Evolutionary conservation across 257 asterid genomes (phyloP).

Genomic region (Solanum bulbocastanum): DNA sequence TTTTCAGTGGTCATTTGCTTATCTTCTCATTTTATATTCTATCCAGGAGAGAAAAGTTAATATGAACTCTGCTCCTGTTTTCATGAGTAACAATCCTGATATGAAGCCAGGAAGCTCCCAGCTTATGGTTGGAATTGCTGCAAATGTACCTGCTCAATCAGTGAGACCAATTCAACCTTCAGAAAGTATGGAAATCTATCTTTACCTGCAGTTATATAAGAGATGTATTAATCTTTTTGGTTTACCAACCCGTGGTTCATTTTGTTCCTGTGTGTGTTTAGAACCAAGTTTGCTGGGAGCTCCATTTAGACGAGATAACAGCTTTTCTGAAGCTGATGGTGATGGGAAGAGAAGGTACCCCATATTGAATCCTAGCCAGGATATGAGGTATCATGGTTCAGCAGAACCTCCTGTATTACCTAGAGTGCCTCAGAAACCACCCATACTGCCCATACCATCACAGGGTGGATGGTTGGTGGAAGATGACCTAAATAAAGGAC

Average conservation of each 20-base stretch:
- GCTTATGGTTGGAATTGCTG: slow-evolving; percentile 30
- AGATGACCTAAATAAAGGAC: slow-evolving; percentile 39
- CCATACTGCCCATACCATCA: slow-evolving; percentile 27
- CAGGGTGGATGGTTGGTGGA: slow-evolving; percentile 68
- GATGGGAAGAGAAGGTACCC: slow-evolving; percentile 23
- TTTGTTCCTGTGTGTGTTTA: slow-evolving; percentile 19
- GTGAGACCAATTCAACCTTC: slow-evolving; percentile 37
- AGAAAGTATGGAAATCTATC: slow-evolving; percentile 48
- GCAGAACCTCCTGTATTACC: slow-evolving; percentile 53
- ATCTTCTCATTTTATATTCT: not conserved
- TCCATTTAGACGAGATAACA: slow-evolving; percentile 60
- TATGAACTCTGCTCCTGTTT: slow-evolving; percentile 26
- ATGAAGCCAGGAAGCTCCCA: slow-evolving; percentile 49
- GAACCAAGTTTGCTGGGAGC: slow-evolving; percentile 86
- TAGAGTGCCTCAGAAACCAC: slow-evolving; percentile 50
- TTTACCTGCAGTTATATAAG: not conserved
- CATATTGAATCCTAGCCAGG: slow-evolving; percentile 20
- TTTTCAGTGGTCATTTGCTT: slow-evolving; percentile 3
- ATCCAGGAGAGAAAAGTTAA: slow-evolving; percentile 63
- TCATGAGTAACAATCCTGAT: slow-evolving; percentile 31
- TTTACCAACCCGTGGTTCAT: not conserved
- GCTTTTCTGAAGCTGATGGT: slow-evolving; percentile 24
- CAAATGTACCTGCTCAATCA: slow-evolving; percentile 39
- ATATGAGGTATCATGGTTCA: slow-evolving; percentile 32
- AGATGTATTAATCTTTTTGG: not conserved